phyloP scores from a whole-genome alignment of 108 stramenopile genomes.

The Aurantiochytrium sp. region DNA sequence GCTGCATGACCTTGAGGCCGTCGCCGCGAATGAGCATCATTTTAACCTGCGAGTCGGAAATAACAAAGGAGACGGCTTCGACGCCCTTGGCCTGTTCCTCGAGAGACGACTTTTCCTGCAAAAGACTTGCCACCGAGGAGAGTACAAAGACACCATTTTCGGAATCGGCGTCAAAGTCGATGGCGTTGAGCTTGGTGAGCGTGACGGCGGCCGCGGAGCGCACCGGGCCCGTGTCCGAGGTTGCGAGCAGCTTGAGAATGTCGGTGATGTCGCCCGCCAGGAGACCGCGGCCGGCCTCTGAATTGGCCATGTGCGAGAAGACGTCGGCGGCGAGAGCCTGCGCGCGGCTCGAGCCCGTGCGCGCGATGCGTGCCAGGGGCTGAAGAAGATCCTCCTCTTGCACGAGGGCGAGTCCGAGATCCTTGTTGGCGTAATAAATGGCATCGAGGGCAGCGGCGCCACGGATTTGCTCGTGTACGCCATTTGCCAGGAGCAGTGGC shows the following conservation, averaged over 20 bases:
- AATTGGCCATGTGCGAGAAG: constrained; percentile 1
- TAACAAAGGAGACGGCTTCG: not conserved
- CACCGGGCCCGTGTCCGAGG: not conserved
- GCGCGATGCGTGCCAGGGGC: not conserved
- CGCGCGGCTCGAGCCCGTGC: not conserved
- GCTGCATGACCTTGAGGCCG: constrained; percentile 25
- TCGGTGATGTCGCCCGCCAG: not conserved
- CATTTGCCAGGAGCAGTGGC: not conserved
- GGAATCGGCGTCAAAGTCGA: constrained; percentile 6
- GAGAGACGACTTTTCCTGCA: not conserved
- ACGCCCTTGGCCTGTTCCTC: constrained; percentile 14
- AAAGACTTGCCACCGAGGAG: not conserved
- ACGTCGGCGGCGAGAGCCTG: not conserved
- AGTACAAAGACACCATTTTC: not conserved
- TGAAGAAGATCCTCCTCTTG: not conserved
- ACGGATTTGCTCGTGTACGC: not conserved
- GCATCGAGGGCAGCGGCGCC: not conserved
- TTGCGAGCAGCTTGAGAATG: constrained; percentile 4
- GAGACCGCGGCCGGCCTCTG: not conserved
- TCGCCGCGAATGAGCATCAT: constrained; percentile 1
- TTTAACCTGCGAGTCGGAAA: not conserved
- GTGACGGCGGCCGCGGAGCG: not conserved
- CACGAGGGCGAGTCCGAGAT: not conserved
- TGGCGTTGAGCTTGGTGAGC: constrained; percentile 9
- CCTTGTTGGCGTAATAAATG: not conserved